phyloP scores from a whole-genome alignment of 768 basidiomycete species.

The Psilocybe sp. region DNA sequence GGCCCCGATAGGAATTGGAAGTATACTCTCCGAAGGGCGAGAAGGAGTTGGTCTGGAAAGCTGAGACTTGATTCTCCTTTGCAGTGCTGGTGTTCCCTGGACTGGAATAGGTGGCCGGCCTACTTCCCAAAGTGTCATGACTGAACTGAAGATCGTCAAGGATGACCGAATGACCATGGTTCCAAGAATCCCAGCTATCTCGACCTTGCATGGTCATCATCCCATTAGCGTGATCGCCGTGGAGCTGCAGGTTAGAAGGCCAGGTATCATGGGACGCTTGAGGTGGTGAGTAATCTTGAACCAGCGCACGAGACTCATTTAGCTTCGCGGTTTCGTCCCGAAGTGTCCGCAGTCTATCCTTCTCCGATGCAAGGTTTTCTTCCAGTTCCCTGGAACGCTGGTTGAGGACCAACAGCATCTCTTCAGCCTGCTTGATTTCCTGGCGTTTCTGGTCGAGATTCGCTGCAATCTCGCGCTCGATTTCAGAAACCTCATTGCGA shows the following conservation, averaged over 20 bases:
- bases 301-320: constrained; percentile 39
- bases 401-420: constrained; percentile 59
- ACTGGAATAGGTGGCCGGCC: neutral
- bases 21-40: constrained; percentile 12
- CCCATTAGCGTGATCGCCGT: constrained; percentile 1
- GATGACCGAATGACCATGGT: neutral
- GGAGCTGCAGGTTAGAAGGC: constrained; percentile 5
- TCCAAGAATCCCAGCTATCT: constrained; percentile 10
- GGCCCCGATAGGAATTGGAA: neutral
- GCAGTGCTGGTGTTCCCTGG: neutral
- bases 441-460: constrained; percentile 55
- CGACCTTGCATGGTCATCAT: constrained; percentile 4
- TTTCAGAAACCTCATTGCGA: constrained; percentile 41
- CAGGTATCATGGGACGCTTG: constrained; percentile 8
- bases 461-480: constrained; percentile 50
- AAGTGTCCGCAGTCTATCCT: constrained; percentile 53
- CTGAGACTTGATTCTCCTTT: neutral
- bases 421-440: constrained; percentile 67
- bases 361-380: constrained; percentile 62
- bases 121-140: constrained; percentile 2
- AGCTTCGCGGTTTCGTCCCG: constrained; percentile 56
- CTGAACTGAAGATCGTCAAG: constrained; percentile 4
- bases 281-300: constrained; percentile 10
- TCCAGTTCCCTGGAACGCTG: constrained; percentile 73
- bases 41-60: constrained; percentile 3